phyloP scores from a whole-genome alignment of 441 rosid species.

The Gossypium schwendimanii region DNA sequence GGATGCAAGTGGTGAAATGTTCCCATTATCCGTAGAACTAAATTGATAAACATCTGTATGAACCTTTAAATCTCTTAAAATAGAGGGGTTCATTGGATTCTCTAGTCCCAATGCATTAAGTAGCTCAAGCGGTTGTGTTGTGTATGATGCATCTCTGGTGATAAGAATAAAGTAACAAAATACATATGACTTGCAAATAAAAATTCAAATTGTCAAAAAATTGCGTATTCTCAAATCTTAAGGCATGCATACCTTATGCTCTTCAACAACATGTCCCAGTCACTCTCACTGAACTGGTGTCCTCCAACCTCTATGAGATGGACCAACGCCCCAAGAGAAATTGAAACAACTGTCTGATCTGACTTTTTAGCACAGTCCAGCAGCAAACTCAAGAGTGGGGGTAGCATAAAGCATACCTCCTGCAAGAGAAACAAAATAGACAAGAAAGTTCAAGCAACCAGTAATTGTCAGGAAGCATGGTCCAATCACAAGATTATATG shows the following conservation, averaged over 20 bases:
- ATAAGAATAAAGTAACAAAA: slow-evolving; percentile 17
- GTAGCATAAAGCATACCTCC: slow-evolving; percentile 99
- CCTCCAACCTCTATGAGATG: slow-evolving; percentile 99
- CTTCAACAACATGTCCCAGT: slow-evolving; percentile 95
- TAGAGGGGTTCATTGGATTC: slow-evolving; percentile 29
- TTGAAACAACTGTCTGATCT: slow-evolving; percentile 96
- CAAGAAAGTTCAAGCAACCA: slow-evolving; percentile 10
- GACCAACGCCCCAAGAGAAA: slow-evolving; percentile 89
- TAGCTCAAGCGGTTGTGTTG: slow-evolving; percentile 98
- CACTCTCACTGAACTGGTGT: slow-evolving; percentile 89
- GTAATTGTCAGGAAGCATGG: slow-evolving; percentile 10
- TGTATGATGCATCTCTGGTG: slow-evolving; percentile 91
- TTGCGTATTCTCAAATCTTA: not conserved
- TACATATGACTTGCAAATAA: slow-evolving; percentile 12
- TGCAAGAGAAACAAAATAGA: slow-evolving; percentile 20
- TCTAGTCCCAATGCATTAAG: slow-evolving; percentile 78
- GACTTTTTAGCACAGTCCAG: slow-evolving; percentile 96
- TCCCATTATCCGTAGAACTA: slow-evolving; percentile 40
- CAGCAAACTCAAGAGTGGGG: slow-evolving; percentile 92
- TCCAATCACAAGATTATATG: slow-evolving; percentile 1
- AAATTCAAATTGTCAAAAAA: not conserved
- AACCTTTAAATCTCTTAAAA: slow-evolving; percentile 29
- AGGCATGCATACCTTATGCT: slow-evolving; percentile 72
- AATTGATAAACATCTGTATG: slow-evolving; percentile 27
- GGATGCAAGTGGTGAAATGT: slow-evolving; percentile 32